A percentile compares a stretch with the other conserved stretches of the same genome.
Conservation (phyloP, 257 asterid genomes). For the Knoxia roxburghii region DNA sequence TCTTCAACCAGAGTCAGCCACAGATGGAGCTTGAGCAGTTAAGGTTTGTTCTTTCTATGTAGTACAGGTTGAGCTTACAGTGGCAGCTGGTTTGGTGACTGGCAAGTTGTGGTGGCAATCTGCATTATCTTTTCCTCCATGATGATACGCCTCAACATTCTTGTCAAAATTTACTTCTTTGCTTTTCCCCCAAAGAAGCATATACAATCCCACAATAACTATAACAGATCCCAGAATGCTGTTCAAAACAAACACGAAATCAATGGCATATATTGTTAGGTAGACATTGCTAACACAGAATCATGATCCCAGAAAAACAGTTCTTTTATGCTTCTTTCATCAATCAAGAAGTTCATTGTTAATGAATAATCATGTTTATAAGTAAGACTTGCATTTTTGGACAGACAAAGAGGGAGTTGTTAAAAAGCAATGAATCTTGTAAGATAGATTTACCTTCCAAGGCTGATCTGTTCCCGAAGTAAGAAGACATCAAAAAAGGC, state of each 20-base stretch:
- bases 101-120: slow-evolving; percentile 16
- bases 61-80: slow-evolving; percentile 1
- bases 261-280: too few species aligned
- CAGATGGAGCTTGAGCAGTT: neutral
- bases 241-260: slow-evolving; percentile 15
- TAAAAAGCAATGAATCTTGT: neutral
- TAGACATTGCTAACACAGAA: too few species aligned
- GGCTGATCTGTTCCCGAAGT: slow-evolving; percentile 55
- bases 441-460: slow-evolving; percentile 51
- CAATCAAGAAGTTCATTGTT: neutral
- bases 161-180: slow-evolving; percentile 31
- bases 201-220: slow-evolving; percentile 57
- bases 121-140: slow-evolving; percentile 16
- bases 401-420: too few species aligned
- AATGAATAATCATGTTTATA: too few species aligned
- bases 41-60: neutral
- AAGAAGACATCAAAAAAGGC: slow-evolving; percentile 55
- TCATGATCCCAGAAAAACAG: too few species aligned
- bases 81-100: slow-evolving; percentile 11
- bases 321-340: neutral
- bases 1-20: slow-evolving; percentile 1
- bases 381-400: too few species aligned
- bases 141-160: slow-evolving; percentile 14
- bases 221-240: slow-evolving; percentile 65
- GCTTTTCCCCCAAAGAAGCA: slow-evolving; percentile 77